Base-by-base conservation (phyloP, 176 grass and related monocot species). In the Cenchrus purpureus region DNA sequence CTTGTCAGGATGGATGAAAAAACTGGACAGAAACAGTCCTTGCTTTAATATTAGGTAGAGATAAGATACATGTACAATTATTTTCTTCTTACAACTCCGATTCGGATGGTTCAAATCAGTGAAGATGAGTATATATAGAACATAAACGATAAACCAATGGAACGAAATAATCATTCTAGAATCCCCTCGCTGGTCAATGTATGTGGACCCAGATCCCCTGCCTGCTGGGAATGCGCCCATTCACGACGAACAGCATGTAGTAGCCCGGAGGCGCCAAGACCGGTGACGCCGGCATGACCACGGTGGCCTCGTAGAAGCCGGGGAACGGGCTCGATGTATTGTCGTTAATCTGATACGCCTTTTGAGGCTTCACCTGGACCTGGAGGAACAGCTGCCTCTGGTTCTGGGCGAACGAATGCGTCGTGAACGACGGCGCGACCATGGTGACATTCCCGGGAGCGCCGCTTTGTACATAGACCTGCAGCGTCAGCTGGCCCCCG, bases 201-300 rank as follows among this genome's bases (percentile, higher is more conserved):
- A 94, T 84, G 60, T 84, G 94, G 74, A 77, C 85, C 94, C 94
- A 97, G 10, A 97, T 75, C 8, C 94, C 94, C 59, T 91, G 16
- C 25, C 25, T 25, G 73, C 94, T 93, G 8, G 91, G 87, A 43
- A 97, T 86, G 84, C 87, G 84, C 37, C 76, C 85, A 8, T 94
- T 97, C 2, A 91, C 89, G 25, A 91, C 87, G 68, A 93, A 97
- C 79, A 97, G 8, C 94, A 91, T 93, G 77, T 93, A 97, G 74
- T 94, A 94, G 12, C 94, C 94, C 6, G 94, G 89, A 13, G 94
- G 94, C 31, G 91, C 89, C 31, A 90, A 70, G 0, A 65, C 70
- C 12, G 68, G 22, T 7, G 28, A 86, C 55, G 67, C 34, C 22
- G 91, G 94, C 68, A 92, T 84, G 17, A 8, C 32, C 32, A 67